phyloP scores from a whole-genome alignment of 2,329 filamentous ascomycete genomes.

The Lachnellula occidentalis region DNA sequence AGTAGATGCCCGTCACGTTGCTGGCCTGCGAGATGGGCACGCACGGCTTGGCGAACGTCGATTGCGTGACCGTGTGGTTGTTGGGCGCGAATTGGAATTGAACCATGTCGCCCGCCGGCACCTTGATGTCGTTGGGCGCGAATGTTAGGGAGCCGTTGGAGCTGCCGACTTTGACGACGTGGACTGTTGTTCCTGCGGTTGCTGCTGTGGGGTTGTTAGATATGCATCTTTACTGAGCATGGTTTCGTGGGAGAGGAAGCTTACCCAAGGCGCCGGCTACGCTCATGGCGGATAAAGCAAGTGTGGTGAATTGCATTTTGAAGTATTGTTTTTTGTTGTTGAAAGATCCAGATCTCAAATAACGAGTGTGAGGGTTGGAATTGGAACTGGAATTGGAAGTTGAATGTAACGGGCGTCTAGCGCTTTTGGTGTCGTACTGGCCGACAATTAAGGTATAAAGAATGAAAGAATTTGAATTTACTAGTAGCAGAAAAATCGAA shows the following conservation, averaged over 20 bases:
- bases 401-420: slow-evolving; percentile 22
- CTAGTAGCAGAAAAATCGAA: slow-evolving; percentile 1
- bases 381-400: slow-evolving; percentile 1
- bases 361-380: slow-evolving; percentile 19
- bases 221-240: background rate
- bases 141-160: slow-evolving; percentile 47
- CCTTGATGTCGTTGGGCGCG: slow-evolving; percentile 60
- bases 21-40: slow-evolving; percentile 47
- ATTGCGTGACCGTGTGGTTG: slow-evolving; percentile 79
- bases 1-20: slow-evolving; percentile 57
- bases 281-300: slow-evolving; percentile 28
- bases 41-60: slow-evolving; percentile 67
- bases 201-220: slow-evolving; percentile 1
- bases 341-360: slow-evolving; percentile 17
- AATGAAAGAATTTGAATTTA: slow-evolving; percentile 5
- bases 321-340: slow-evolving; percentile 4
- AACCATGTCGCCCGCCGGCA: slow-evolving; percentile 56
- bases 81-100: slow-evolving; percentile 61
- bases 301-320: slow-evolving; percentile 31
- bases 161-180: slow-evolving; percentile 61
- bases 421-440: slow-evolving; percentile 30
- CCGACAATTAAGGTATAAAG: slow-evolving; percentile 28
- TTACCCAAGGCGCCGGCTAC: slow-evolving; percentile 27
- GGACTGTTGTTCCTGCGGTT: slow-evolving; percentile 36
- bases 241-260: slow-evolving; percentile 5